Conservation (phyloP, 441 rosid genomes). For the Sinapis alba region DNA sequence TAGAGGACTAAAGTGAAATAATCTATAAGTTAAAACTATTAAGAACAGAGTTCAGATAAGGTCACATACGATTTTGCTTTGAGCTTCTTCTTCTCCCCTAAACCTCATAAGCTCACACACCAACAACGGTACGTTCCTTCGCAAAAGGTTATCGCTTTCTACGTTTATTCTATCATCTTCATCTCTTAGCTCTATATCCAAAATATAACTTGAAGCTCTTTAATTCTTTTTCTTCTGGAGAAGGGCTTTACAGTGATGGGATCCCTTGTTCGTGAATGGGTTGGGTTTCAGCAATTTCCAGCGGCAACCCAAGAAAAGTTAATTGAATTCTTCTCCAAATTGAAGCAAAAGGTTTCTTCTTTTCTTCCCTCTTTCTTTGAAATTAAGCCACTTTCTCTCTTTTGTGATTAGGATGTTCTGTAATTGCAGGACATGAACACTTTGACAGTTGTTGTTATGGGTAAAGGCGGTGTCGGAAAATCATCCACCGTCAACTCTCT, state of each 20-base stretch:
- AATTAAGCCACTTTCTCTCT: neutral
- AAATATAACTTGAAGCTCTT: neutral
- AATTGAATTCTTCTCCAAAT: slow-evolving; percentile 67
- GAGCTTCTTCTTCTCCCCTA: neutral
- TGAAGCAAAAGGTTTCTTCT: slow-evolving; percentile 79
- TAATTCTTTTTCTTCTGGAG: neutral
- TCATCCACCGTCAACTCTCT: slow-evolving; percentile 96
- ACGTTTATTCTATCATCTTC: neutral
- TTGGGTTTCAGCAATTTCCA: slow-evolving; percentile 89
- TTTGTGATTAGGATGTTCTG: neutral
- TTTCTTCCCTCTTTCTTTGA: neutral
- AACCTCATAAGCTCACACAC: slow-evolving; percentile 1
- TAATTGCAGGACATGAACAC: slow-evolving; percentile 65
- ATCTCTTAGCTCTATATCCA: neutral
- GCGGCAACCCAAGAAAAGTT: slow-evolving; percentile 76
- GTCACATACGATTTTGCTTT: slow-evolving; percentile 9
- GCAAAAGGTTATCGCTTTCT: slow-evolving; percentile 4
- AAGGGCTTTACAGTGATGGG: slow-evolving; percentile 36
- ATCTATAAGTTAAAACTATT: neutral
- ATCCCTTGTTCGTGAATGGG: slow-evolving; percentile 75
- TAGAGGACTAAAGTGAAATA: slow-evolving; percentile 21
- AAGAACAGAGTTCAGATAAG: slow-evolving; percentile 32
- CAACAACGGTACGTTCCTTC: slow-evolving; percentile 3
- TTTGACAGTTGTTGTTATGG: slow-evolving; percentile 91
- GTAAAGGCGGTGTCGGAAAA: slow-evolving; percentile 98